Evolutionary conservation across 2,329 filamentous ascomycete species (phyloP).

Genomic region (Exophiala phaeomuriformis): DNA sequence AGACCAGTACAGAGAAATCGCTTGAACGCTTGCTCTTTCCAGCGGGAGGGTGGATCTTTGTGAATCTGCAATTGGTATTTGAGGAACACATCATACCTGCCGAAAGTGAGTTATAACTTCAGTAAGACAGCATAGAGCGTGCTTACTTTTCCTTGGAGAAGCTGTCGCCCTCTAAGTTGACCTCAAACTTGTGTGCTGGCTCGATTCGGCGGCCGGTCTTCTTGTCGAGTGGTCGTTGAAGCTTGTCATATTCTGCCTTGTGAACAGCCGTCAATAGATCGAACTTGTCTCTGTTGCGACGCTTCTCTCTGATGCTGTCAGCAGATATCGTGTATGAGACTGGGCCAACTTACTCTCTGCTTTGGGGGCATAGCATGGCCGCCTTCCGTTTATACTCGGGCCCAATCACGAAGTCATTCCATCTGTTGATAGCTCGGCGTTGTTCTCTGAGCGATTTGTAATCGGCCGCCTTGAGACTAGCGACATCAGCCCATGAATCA

Average conservation of each 20-base stretch:
- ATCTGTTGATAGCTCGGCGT: slow-evolving; percentile 42
- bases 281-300: slow-evolving; percentile 37
- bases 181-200: slow-evolving; percentile 44
- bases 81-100: slow-evolving; percentile 40
- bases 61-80: slow-evolving; percentile 43
- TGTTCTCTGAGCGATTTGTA: slow-evolving; percentile 43
- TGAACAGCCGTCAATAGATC: slow-evolving; percentile 39
- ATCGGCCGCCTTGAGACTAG: slow-evolving; percentile 37
- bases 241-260: slow-evolving; percentile 38
- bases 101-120: not conserved
- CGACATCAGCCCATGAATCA: slow-evolving; percentile 7
- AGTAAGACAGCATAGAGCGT: slow-evolving; percentile 8
- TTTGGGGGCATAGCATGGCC: slow-evolving; percentile 40
- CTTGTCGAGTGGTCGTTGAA: slow-evolving; percentile 40
- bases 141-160: slow-evolving; percentile 42
- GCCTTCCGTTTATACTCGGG: slow-evolving; percentile 42
- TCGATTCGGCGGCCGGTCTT: slow-evolving; percentile 39
- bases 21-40: slow-evolving; percentile 40
- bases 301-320: slow-evolving; percentile 37
- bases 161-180: slow-evolving; percentile 42
- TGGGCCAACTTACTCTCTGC: slow-evolving; percentile 35
- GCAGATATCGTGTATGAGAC: not conserved
- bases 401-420: slow-evolving; percentile 43
- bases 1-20: slow-evolving; percentile 44
- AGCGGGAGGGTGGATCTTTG: slow-evolving; percentile 39